Evolutionary conservation across 352 stramenopile genomes (phyloP).

Genomic region (Globisporangium splendens): DNA sequence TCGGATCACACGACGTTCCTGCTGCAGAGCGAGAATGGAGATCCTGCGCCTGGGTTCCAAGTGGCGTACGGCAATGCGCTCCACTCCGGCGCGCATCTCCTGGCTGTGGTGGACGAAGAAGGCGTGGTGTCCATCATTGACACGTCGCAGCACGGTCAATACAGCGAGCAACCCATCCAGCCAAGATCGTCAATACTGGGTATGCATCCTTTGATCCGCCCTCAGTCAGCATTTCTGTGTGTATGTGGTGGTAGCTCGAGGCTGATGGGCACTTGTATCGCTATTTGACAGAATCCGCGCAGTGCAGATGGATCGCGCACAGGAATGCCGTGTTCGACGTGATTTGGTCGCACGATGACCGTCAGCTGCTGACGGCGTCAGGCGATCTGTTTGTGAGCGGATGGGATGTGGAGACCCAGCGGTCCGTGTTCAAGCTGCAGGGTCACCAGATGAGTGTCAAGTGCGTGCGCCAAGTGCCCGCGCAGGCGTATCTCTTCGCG

Average conservation of each 20-base stretch:
- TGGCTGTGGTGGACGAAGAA: conserved; percentile 59
- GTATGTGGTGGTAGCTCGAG: too few species aligned
- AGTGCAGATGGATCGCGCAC: conserved; percentile 41
- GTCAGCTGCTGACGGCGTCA: conserved; percentile 48
- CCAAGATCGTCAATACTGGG: conserved; percentile 6
- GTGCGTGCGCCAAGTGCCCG: conserved; percentile 49
- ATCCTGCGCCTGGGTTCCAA: conserved; percentile 47
- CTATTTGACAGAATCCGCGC: conserved; percentile 3
- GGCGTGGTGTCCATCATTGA: conserved; percentile 44
- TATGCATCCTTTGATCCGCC: too few species aligned
- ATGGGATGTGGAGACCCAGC: conserved; percentile 52
- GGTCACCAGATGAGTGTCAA: conserved; percentile 77
- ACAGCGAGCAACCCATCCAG: neutral
- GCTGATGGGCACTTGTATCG: too few species aligned
- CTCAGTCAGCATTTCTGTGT: too few species aligned
- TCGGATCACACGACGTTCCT: conserved; percentile 5
- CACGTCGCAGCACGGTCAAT: conserved; percentile 14
- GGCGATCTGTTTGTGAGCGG: conserved; percentile 48
- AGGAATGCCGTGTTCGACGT: conserved; percentile 73
- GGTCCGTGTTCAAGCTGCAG: conserved; percentile 27
- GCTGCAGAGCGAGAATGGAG: conserved; percentile 10
- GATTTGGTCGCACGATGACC: conserved; percentile 50
- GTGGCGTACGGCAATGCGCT: conserved; percentile 32
- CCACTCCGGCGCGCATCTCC: conserved; percentile 14
- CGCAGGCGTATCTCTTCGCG: conserved; percentile 36